Base-by-base conservation (phyloP, 2,329 filamentous ascomycete species). In the Xylogone sp. region DNA sequence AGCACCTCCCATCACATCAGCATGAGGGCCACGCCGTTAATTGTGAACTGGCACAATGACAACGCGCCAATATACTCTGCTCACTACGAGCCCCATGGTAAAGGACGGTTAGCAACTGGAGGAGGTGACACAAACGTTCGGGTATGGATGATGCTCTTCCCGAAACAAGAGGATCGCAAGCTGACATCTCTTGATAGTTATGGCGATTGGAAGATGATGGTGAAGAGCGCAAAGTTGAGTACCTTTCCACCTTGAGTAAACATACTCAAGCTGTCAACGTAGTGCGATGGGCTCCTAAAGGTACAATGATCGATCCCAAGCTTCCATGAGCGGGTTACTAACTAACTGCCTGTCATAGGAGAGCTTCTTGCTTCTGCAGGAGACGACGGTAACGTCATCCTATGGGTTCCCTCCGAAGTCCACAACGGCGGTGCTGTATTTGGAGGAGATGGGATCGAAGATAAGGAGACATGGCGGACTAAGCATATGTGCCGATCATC, bases 251-350 rank as follows among this genome's bases (percentile, higher is more conserved):
- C 2, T 81, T 99, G 50, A 79, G 85, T 55, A 97, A 96, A 68
- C 94, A 99, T 71, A 95, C 92, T 20, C 93, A 97, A 70, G 91
- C 94, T 43, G 94, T 99, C 62, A 99, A 99, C 74, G 94, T 99
- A 39, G 94, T 99, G 48, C 84, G 94, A 63, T 99, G 94, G 84
- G 89, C 90, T 63, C 94, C 94, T 21, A 89, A 90, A 79, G 93
- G 92, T 95, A 77, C 52, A 74, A 63, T 43, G 13, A 47, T 22
- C 13, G 13, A 18, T 20, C 18, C 21, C 29, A 31, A 13, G 20
- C n/a, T 16, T 42, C 31, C 48, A 16, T 21, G 24, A 34, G 31
- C 12, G n/a, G n/a, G n/a, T n/a, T n/a, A 18, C 43, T 42, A 49
- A 24, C 59, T 55, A 50, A 52, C 50, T 12, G 27, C 21, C 13